Percentiles rank a stretch among this genome's conserved stretches.
These are phyloP conservation scores for Edaphochlamys debaryana DNA, from an alignment of 139 green algal species.

Conservation along the genomic window DNA sequence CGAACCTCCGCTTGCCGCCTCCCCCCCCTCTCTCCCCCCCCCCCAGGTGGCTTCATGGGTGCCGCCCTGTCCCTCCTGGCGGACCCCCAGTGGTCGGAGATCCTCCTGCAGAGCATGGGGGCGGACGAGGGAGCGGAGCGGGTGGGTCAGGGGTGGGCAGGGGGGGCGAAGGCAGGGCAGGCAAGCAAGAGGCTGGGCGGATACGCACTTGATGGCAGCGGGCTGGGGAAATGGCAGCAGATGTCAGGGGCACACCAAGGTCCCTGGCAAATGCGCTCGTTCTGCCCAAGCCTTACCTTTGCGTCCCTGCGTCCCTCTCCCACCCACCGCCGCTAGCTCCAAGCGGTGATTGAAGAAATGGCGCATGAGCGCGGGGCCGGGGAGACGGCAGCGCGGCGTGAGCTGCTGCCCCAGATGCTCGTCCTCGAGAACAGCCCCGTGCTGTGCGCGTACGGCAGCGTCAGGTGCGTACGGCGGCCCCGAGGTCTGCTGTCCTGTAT, in stretches of 20 bases:
- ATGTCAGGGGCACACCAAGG: not conserved
- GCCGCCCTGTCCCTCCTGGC: constrained; percentile 41
- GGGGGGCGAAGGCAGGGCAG: not conserved
- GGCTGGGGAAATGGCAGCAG: too few relatives aligned
- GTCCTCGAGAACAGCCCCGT: constrained; percentile 69
- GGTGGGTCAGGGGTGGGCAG: not conserved
- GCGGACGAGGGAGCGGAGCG: not conserved
- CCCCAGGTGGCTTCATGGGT: not conserved
- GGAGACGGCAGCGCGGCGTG: not conserved
- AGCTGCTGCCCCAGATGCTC: constrained; percentile 53
- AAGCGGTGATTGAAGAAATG: not conserved
- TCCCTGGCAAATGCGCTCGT: not conserved
- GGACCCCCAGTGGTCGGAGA: constrained; percentile 41
- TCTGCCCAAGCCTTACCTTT: too few relatives aligned
- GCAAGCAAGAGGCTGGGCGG: too few relatives aligned
- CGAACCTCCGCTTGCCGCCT: too few relatives aligned
- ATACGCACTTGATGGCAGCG: too few relatives aligned
- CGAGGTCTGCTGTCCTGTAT: too few relatives aligned
- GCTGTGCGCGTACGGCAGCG: constrained; percentile 68
- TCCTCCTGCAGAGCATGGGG: constrained; percentile 33
- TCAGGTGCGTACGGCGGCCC: constrained; percentile 29
- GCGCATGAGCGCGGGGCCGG: not conserved
- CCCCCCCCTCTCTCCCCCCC: not conserved
- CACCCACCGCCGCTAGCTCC: too few relatives aligned
- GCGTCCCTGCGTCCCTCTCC: not conserved